Percentiles rank a stretch among this genome's conserved stretches.
phyloP scores from a whole-genome alignment of 148 eudicot species.

The Vaccinium darrowii region DNA sequence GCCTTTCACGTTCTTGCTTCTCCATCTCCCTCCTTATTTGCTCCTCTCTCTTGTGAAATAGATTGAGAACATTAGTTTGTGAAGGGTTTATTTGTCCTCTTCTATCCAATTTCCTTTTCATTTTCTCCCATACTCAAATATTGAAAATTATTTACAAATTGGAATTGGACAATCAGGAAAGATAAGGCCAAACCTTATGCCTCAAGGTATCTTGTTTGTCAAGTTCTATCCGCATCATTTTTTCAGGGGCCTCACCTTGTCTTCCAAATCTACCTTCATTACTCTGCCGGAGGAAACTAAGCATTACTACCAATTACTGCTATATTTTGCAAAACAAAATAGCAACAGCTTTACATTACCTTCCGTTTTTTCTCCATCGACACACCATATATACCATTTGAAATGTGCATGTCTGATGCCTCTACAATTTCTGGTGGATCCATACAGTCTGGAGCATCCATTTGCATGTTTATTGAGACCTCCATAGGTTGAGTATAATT shows the following conservation, averaged over 20 bases:
- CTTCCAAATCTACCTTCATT: slow-evolving; percentile 36
- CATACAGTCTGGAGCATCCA: slow-evolving; percentile 13
- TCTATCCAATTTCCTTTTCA: background rate
- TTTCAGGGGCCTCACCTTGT: slow-evolving; percentile 44
- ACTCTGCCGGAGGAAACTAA: slow-evolving; percentile 31
- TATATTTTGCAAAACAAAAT: background rate
- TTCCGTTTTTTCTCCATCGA: slow-evolving; percentile 45
- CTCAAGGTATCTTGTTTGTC: slow-evolving; percentile 52
- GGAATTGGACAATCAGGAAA: background rate
- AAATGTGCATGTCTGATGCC: slow-evolving; percentile 9
- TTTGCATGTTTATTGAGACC: slow-evolving; percentile 14
- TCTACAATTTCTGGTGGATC: slow-evolving; percentile 9
- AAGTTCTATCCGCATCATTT: slow-evolving; percentile 43
- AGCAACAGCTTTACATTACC: slow-evolving; percentile 24
- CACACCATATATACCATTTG: slow-evolving; percentile 29
- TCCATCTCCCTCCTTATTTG: slow-evolving; percentile 59
- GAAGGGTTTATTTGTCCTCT: background rate
- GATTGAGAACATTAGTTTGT: slow-evolving; percentile 12
- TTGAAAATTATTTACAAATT: background rate
- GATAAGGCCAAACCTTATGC: slow-evolving; percentile 39
- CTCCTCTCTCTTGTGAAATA: slow-evolving; percentile 47
- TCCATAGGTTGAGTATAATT: slow-evolving; percentile 19
- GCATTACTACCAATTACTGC: slow-evolving; percentile 1
- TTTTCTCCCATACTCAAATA: background rate
- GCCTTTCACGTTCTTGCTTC: slow-evolving; percentile 57